Evolutionary conservation across 2,329 filamentous ascomycete species (phyloP), one percentile per base, ranked within the genome.

Genomic region (Pseudopithomyces chartarum): DNA sequence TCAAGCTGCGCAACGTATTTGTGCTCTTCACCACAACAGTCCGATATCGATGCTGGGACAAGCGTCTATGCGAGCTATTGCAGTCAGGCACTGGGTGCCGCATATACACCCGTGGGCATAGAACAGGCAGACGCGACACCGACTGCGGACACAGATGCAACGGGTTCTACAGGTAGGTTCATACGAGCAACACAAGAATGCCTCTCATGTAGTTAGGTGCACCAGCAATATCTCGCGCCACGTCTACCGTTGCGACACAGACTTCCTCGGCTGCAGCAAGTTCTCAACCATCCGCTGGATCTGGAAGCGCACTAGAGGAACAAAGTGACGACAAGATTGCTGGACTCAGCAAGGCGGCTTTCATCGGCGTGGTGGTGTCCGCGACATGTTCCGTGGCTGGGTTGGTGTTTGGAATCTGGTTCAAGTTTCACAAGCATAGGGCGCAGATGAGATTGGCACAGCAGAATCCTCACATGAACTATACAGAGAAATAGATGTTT

Each of bases 401-500:
- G 1, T 34, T 61, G 26, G 1, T 58, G n/a, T 61, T 61, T 38
- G 58, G 58, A n/a, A 42, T 57, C 44, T 43, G 50, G 22, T 61
- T 63, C 56, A 63, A 63, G 45, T 32, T 61, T 4, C 61, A 60
- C 19, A 61, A 63, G 36, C 58, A 63, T 39, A 57, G 55, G 44
- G 54, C 59, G 42, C 52, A 60, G 36, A 50, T 17, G 17, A 57
- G 47, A 43, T 17, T 55, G 23, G 22, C 19, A n/a, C 38, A 51
- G 20, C 49, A 53, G 38, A 44, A 44, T 26, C 40, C 40, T 26
- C 19, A 26, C 12, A 44, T 44, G 19, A 26, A 19, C 19, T 44
- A 6, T 44, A 2, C 20, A n/a, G 19, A 23, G 12, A 44, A 44
- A 20, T 44, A 43, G 22, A 20, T 20, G 26, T 29, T 29, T 29